Evolutionary conservation across 306 rosid genomes (phyloP).

Genomic region (peach (Prunus persica)): DNA sequence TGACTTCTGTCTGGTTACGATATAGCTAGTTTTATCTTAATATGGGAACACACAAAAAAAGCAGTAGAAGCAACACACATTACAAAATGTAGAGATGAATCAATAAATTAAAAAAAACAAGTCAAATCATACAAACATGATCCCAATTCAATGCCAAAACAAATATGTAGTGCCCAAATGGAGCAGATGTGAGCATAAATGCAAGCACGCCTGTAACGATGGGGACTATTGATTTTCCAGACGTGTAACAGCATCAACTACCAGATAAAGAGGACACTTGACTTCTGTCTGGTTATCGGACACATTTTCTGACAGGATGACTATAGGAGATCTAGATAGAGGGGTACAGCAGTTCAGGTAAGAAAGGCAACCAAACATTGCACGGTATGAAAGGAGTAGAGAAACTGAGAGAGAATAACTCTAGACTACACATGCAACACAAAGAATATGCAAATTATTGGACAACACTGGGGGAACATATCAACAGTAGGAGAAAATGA

Average conservation of each 20-base stretch:
- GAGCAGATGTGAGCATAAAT: constrained; percentile 43
- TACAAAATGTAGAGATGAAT: neutral
- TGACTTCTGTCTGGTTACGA: constrained; percentile 28
- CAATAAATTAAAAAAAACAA: neutral
- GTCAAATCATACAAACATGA: neutral
- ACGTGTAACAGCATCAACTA: constrained; percentile 37
- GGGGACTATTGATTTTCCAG: constrained; percentile 37
- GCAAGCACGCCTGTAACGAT: constrained; percentile 39
- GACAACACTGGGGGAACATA: neutral
- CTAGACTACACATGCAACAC: constrained; percentile 11
- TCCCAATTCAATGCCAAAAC: neutral
- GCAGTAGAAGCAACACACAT: too few relatives aligned
- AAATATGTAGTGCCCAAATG: constrained; percentile 36
- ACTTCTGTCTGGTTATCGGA: constrained; percentile 20
- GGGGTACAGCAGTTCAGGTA: too few relatives aligned
- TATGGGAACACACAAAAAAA: neutral
- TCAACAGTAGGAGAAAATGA: constrained; percentile 20
- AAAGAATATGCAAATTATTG: too few relatives aligned
- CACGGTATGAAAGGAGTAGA: constrained; percentile 27
- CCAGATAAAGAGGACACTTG: constrained; percentile 22
- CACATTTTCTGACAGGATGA: neutral
- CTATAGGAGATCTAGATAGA: too few relatives aligned
- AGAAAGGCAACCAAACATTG: too few relatives aligned
- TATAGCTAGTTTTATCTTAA: neutral
- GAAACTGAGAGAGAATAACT: constrained; percentile 19